Evolutionary conservation across 768 basidiomycete species (phyloP), one percentile per base, ranked within the genome.

Genomic region (Leccinellum albellum): DNA sequence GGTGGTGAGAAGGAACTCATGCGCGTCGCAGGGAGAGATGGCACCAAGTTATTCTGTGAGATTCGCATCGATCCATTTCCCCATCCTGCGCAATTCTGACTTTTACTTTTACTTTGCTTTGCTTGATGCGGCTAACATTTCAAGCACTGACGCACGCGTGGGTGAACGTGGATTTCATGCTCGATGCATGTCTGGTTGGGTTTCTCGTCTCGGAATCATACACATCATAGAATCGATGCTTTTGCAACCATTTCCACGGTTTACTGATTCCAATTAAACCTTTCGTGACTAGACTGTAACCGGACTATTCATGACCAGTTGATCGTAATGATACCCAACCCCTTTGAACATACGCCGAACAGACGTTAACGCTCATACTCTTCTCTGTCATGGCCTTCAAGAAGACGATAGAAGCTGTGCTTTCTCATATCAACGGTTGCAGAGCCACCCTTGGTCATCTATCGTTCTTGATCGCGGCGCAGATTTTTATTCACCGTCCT

Each of bases 111-210:
- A 2, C 2, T n/a, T n/a, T 37, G 35, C 33, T 3, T 35, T 37
- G 20, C 20, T 17, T 52, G 20, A 48, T 45, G 3, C 15, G 52
- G 6, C 17, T 20, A 9, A 40, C n/a, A 40, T 40, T 12, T 33
- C 32, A 61, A 98, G 96, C 89, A 47, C 73, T 82, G 23, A 98
- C 95, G 0, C 96, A 99, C 71, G 91, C 88, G 4, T 99, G 96
- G 96, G 94, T 99, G 31, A 98, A 93, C 63, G 84, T 82, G n/a
- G 96, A 99, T 51, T 88, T 88, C 64, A 97, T 98, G 92, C 78
- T 99, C 21, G 95, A 98, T 68, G 81, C 85, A 32, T 98, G 93
- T 71, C 77, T 97, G 47, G 89, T 99, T 35, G 96, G 96, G 15
- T 91, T 97, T 66, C 75, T 99, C 40, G 85, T 94, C 13, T 72